Base-by-base conservation (phyloP, 768 basidiomycete genomes). In the Omphalotus guepiniiformis region DNA sequence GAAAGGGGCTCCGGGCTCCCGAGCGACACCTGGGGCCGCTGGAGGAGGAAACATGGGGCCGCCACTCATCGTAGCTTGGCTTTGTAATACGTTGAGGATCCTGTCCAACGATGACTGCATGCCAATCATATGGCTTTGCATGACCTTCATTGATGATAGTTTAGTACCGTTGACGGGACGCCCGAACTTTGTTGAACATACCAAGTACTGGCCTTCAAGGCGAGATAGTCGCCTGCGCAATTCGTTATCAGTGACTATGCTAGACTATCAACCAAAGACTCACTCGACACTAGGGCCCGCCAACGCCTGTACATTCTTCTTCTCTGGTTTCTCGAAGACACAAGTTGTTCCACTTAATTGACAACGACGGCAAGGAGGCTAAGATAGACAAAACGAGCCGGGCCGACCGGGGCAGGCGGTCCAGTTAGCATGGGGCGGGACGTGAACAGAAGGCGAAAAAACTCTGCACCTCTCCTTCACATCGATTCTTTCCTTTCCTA, bases 51-150 rank as follows among this genome's bases (percentile, higher is more conserved):
- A 64, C 47, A 60, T 65, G 39, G 62, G 49, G 12, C 55, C 65
- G 42, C 68, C 64, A 42, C 62, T 63, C 42, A 67, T 13, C 59
- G 59, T 64, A 63, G 67, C 63, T 49, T 71, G 73, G 37, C 68
- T 67, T 56, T 74, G 85, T 48, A 92, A 72, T 2, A 79, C 83
- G 37, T 76, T 69, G 46, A 93, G 68, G 60, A 93, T 93, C 42
- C 90, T 79, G 66, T 93, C 90, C 53, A 93, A 64, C 21, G 89
- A 86, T 4, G 88, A 86, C 66, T 93, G 91, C 85, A 93, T 88
- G 57, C 90, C 90, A 56, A 93, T 92, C 87, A 93, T 91, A 63
- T 92, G 90, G 67, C 88, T 89, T 63, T 93, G 88, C 80, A 93
- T 88, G 55, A 90, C 85, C 88, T 89, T 52, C 22, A 44, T 42